These are phyloP conservation scores for Sclerotinia subarctica DNA, from an alignment of 2,329 filamentous ascomycete species.

Conservation along the genomic window DNA sequence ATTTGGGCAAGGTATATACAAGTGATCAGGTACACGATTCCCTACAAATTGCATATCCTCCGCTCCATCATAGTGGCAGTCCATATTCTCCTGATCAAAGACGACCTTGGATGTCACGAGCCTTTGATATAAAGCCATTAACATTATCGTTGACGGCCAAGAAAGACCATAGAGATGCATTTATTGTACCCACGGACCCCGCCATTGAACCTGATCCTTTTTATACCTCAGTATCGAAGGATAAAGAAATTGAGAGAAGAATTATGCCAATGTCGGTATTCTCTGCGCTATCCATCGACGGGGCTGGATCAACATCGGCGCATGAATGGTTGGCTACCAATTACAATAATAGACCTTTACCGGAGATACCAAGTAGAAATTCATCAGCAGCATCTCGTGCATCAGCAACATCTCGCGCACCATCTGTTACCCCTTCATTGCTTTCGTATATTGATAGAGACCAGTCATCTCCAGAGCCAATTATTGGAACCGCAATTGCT, in stretches of 20 bases:
- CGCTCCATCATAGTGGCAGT: neutral
- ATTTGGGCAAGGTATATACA: conserved; percentile 19
- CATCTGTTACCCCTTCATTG: conserved; percentile 27
- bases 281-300: conserved; percentile 7
- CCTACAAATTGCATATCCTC: conserved; percentile 8
- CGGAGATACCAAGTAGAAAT: conserved; percentile 14
- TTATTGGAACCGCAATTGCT: conserved; percentile 24
- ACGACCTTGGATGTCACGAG: neutral
- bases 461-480: conserved; percentile 26
- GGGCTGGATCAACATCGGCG: neutral
- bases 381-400: conserved; percentile 12
- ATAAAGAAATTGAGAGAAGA: neutral
- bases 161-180: conserved; percentile 15
- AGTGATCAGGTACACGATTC: conserved; percentile 20
- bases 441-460: conserved; percentile 24
- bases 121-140: neutral
- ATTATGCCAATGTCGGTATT: neutral
- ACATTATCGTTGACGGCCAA: neutral
- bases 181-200: neutral
- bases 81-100: neutral
- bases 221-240: neutral
- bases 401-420: conserved; percentile 21
- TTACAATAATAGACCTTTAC: conserved; percentile 17
- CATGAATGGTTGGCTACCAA: conserved; percentile 9
- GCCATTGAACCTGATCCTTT: conserved; percentile 4